A percentile compares a stretch with the other conserved stretches of the same genome.
phyloP scores from a whole-genome alignment of 192 early-diverging fungal species.

The Rhizophagus sp. region DNA sequence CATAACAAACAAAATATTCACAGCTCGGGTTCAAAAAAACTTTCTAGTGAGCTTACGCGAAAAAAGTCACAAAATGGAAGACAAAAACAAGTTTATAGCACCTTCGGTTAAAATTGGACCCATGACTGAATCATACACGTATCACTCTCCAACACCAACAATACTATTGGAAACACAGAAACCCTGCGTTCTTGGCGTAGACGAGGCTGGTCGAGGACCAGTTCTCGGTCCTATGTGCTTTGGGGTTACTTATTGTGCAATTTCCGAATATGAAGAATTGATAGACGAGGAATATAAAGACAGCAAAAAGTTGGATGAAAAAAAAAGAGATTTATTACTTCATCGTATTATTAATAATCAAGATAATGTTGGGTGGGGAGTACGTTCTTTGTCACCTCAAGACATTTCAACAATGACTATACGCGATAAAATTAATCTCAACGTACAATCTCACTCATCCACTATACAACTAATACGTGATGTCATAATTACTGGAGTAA shows the following conservation, averaged over 20 bases:
- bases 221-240: slow-evolving; percentile 98
- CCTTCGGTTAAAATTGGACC: slow-evolving; percentile 11
- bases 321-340: slow-evolving; percentile 72
- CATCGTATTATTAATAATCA: slow-evolving; percentile 52
- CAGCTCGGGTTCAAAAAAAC: too few relatives aligned
- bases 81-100: too few relatives aligned
- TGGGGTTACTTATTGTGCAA: slow-evolving; percentile 78
- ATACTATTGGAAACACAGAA: slow-evolving; percentile 33
- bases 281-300: slow-evolving; percentile 53
- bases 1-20: too few relatives aligned
- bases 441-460: slow-evolving; percentile 89
- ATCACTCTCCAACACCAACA: slow-evolving; percentile 21
- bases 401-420: slow-evolving; percentile 72
- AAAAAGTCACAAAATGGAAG: too few relatives aligned
- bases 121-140: slow-evolving; percentile 25
- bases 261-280: slow-evolving; percentile 54
- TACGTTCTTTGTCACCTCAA: slow-evolving; percentile 79
- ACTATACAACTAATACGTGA: slow-evolving; percentile 84
- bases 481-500: slow-evolving; percentile 61
- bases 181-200: slow-evolving; percentile 83
- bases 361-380: slow-evolving; percentile 82
- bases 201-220: slow-evolving; percentile 97
- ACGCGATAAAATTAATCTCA: slow-evolving; percentile 88
- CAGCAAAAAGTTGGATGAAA: slow-evolving; percentile 90
- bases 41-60: too few relatives aligned